Evolutionary conservation across 441 rosid species (phyloP).

Genomic region (Jatropha podagrica): DNA sequence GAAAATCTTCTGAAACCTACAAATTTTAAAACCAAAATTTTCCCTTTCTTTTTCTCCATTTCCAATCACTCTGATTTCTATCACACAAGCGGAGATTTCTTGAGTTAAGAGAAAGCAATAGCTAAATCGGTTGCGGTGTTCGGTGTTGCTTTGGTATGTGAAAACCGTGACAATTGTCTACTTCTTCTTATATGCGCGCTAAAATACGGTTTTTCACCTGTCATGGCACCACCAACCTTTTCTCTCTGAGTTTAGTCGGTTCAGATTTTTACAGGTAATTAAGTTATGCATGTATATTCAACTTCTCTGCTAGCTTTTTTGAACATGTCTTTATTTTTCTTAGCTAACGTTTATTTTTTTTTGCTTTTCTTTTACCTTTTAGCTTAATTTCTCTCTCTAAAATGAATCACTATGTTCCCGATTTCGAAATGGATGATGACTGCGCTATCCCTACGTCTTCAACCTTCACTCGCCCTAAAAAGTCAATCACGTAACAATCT

Average conservation of each 20-base stretch:
- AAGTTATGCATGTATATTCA: neutral
- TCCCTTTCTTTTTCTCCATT: neutral
- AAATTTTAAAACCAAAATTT: neutral
- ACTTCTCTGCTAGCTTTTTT: neutral
- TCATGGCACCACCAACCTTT: neutral
- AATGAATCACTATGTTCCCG: slow-evolving; percentile 77
- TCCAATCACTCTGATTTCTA: neutral
- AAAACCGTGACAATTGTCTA: neutral
- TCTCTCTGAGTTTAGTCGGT: slow-evolving; percentile 4
- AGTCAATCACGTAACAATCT: slow-evolving; percentile 40
- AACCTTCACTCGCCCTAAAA: slow-evolving; percentile 36
- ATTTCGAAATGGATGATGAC: slow-evolving; percentile 60
- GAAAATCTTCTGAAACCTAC: slow-evolving; percentile 11
- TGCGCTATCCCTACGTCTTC: slow-evolving; percentile 39
- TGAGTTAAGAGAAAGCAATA: neutral
- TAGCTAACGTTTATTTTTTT: neutral
- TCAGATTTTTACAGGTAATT: neutral
- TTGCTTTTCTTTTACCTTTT: neutral
- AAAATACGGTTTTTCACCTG: neutral
- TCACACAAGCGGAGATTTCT: neutral
- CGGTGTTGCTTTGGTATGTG: neutral
- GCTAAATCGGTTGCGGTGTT: neutral
- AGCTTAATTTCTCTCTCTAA: neutral
- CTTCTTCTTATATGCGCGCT: neutral
- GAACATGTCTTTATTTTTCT: neutral